Percentiles rank a stretch among this genome's conserved stretches.
These are phyloP conservation scores for Arachis monticola DNA, from an alignment of 331 rosid species.

Conservation along the genomic window DNA sequence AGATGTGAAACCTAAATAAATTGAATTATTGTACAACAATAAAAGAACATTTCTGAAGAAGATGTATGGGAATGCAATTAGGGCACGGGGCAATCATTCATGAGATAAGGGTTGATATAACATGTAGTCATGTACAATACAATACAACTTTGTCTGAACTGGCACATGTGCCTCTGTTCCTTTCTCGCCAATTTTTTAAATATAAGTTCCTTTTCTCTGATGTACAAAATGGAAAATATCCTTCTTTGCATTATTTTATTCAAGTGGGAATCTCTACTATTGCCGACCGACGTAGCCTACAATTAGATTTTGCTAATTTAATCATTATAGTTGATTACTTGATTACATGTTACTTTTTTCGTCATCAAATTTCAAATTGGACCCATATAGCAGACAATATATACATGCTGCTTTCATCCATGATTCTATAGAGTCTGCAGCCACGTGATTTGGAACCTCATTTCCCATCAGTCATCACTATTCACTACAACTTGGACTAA, in stretches of 20 bases:
- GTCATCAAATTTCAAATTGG: conserved; percentile 12
- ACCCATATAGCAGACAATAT: conserved; percentile 4
- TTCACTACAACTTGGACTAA: conserved; percentile 28
- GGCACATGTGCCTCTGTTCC: conserved; percentile 31
- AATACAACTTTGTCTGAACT: conserved; percentile 1
- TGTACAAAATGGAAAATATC: no score
- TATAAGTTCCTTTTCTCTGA: background rate
- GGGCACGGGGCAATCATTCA: conserved; percentile 31
- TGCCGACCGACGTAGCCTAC: conserved; percentile 39
- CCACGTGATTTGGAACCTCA: conserved; percentile 34
- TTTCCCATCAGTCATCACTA: background rate
- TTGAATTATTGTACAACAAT: background rate
- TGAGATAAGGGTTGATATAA: background rate
- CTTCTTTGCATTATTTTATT: background rate
- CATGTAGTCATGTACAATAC: no score
- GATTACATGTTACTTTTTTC: background rate
- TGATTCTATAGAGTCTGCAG: conserved; percentile 24
- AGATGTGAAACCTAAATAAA: no score
- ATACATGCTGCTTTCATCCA: conserved; percentile 33
- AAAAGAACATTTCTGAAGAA: background rate
- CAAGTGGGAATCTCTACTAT: background rate
- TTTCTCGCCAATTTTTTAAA: background rate
- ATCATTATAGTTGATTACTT: background rate
- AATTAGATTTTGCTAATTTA: conserved; percentile 12
- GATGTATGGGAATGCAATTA: conserved; percentile 13